Base-by-base conservation (phyloP, 2,329 filamentous ascomycete species). In the Aspergillus oerlinghausenensis region DNA sequence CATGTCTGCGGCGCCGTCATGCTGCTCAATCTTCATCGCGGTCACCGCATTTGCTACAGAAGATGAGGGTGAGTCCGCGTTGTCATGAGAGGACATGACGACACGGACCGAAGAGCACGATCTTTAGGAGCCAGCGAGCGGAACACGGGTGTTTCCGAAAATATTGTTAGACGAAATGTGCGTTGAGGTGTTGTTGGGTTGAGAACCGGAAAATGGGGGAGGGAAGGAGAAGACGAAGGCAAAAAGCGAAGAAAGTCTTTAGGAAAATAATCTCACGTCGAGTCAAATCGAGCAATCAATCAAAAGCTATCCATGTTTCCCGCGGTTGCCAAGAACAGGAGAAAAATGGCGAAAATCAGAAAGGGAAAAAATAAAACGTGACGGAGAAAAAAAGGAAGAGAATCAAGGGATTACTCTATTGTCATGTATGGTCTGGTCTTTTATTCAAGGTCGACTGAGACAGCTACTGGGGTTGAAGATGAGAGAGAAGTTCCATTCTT, bases 11-110 rank as follows among this genome's bases (percentile, higher is more conserved):
- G 62, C 49, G 51, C 49, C 61, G 55, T 61, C 65, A 62, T 71
- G 51, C 52, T 58, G 60, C 52, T 69, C 67, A 52, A 71, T 63
- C 59, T 70, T 71, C 66, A 72, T 71, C 53, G 68, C 70, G 58
- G 68, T 75, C 63, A 72, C 68, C 49, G 69, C 72, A 64, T 71
- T 63, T 54, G 65, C 65, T 65, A 70, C 67, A 28, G 65, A 63
- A 62, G 70, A 68, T 63, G 68, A 60, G 60, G 70, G 69, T 62
- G 61, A 65, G 67, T 75, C 73, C 65, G 73, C 70, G 65, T 70
- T 65, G 69, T 71, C 73, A 73, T 75, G 71, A 65, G 67, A 61
- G 63, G 70, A 70, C 74, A 76, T 77, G 72, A 74, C 72, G 71
- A 73, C 68, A 69, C 65, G 67, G 67, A 70, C 71, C 54, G 55